Percentiles rank a stretch among this genome's conserved stretches.
These are phyloP conservation scores for Triticum aestivum DNA, from an alignment of 176 grass and related monocot genomes.

Conservation along the genomic window DNA sequence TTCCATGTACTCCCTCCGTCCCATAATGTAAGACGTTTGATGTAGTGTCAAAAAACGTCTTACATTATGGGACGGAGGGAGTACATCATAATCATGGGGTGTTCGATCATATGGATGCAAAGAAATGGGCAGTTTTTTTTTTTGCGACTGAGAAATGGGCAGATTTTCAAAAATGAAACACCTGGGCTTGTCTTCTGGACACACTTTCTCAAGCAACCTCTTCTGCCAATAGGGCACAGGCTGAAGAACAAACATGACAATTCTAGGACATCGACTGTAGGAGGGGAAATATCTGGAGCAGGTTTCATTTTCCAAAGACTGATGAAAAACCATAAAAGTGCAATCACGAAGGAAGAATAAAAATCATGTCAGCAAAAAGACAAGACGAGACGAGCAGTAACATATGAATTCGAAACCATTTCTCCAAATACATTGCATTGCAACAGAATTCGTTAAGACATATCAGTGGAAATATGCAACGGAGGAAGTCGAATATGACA, in stretches of 20 bases:
- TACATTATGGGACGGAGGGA: too few species aligned
- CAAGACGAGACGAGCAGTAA: not conserved
- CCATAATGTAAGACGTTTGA: too few species aligned
- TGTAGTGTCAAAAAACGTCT: too few species aligned
- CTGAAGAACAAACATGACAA: slow-evolving; percentile 11
- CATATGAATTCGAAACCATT: not conserved
- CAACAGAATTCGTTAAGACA: not conserved
- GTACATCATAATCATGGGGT: not conserved
- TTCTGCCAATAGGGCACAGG: not conserved
- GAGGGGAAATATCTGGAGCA: slow-evolving; percentile 38
- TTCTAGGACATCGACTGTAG: slow-evolving; percentile 51
- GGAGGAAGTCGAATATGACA: not conserved
- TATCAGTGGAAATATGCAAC: not conserved
- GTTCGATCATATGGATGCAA: not conserved
- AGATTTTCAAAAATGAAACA: not conserved
- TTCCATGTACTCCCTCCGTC: not conserved
- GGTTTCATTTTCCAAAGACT: slow-evolving; percentile 27
- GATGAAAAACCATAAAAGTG: slow-evolving; percentile 10
- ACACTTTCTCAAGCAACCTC: too few species aligned
- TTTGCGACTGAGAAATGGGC: not conserved
- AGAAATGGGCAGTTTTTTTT: not conserved
- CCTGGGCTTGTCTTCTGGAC: not conserved
- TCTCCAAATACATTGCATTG: not conserved
- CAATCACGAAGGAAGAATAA: slow-evolving; percentile 14
- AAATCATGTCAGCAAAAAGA: not conserved